Conservation (phyloP, 371 early-diverging fungal genomes). For the Rhizomucor miehei region DNA sequence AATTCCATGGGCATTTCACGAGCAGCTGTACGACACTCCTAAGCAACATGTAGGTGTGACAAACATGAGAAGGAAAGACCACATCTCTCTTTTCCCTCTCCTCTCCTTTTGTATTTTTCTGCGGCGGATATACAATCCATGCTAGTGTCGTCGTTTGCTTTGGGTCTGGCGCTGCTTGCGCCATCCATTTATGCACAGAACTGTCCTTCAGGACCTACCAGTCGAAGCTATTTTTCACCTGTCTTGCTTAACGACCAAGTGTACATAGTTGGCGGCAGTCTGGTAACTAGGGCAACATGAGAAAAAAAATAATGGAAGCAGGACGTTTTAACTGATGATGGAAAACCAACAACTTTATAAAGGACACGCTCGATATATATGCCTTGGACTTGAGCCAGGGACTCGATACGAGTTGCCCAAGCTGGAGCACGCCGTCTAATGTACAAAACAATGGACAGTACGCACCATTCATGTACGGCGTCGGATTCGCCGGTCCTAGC, state of each 20-base stretch:
- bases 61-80: no score
- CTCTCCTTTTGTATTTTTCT: no score
- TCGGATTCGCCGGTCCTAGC: slow-evolving; percentile 20
- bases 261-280: slow-evolving; percentile 12
- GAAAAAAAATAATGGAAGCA: no score
- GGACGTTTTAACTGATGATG: no score
- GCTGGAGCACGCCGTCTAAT: slow-evolving; percentile 15
- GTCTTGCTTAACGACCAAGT: slow-evolving; percentile 9
- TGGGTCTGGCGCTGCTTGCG: no score
- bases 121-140: no score
- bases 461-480: slow-evolving; percentile 29
- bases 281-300: slow-evolving; percentile 6
- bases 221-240: slow-evolving; percentile 9
- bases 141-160: no score
- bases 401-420: slow-evolving; percentile 14
- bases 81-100: no score
- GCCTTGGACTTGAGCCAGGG: slow-evolving; percentile 23
- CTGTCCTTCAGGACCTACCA: slow-evolving; percentile 1
- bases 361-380: slow-evolving; percentile 26
- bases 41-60: no score
- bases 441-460: neutral
- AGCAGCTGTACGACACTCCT: no score
- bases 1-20: no score
- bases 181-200: no score
- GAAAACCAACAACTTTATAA: neutral